Base-by-base conservation (phyloP, 345 rosid species). In the Toxicodendron radicans region DNA sequence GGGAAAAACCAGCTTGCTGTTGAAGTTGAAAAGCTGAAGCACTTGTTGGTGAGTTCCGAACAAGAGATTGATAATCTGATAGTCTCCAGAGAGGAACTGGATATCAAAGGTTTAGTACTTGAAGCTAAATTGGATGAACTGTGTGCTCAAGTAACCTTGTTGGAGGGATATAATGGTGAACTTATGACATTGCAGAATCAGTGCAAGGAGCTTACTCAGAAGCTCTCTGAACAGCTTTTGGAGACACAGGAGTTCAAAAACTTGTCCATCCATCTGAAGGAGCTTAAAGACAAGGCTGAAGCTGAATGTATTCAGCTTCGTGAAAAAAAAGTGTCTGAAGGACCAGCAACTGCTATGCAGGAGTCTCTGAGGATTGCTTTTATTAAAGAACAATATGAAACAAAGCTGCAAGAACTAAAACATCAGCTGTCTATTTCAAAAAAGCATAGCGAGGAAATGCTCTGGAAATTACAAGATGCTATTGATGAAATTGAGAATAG, bases 361-460 rank as follows among this genome's bases (percentile, higher is more conserved):
- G 99, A 95, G 73, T 93, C 99, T 27, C 81, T 95, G 85, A 92
- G 99, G 84, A 91, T 95, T 83, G 96, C 89, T 64, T 95, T 95
- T 83, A 90, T 95, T 82, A 95, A 90, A 84, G 99, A 91, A 80
- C 98, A 95, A 84, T 86, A 86, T 62, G 99, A 95, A 83, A 82
- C 89, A 58, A 87, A 85, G 85, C 76, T 93, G 78, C 97, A 91
- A 75, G 97, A 95, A 81, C 83, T 91, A 78, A 94, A 90, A 49
- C 91, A 89, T n/a, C 99, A 93, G 80, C 83, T 93, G 66, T 83
- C 88, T 58, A 78, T 93, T 83, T 88, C 99, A 75, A 93, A 88
- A 80, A 95, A 83, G 85, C 98, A 93, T 60, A 78, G 97, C 23
- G 97, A 93, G 81, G 99, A 93, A 78, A 88, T 95, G 89, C 85